A percentile compares a stretch with the other conserved stretches of the same genome.
Conservation (phyloP, 2,329 filamentous ascomycete species). For the Colletotrichum liriopes region DNA sequence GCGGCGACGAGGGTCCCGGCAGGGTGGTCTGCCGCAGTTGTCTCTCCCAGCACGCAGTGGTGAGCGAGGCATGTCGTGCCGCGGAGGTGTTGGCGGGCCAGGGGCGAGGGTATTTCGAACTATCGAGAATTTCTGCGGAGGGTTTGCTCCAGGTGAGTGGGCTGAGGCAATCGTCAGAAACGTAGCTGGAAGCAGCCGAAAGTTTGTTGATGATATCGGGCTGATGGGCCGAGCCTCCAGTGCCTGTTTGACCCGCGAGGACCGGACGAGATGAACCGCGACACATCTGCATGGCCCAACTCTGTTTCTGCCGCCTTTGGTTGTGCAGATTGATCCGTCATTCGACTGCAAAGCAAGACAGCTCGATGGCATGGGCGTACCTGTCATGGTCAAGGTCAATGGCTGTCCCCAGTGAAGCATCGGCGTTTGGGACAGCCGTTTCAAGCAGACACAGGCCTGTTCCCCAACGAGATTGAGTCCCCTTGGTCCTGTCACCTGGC, state of each 20-base stretch:
- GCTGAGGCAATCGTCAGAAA: slow-evolving; percentile 8
- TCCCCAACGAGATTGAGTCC: slow-evolving; percentile 35
- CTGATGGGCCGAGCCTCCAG: neutral
- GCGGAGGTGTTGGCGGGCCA: slow-evolving; percentile 15
- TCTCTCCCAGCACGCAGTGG: neutral
- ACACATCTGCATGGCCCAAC: neutral
- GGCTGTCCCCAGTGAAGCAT: slow-evolving; percentile 8
- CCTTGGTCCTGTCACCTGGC: slow-evolving; percentile 18
- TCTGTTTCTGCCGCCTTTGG: neutral
- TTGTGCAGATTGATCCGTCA: neutral
- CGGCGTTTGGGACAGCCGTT: slow-evolving; percentile 35
- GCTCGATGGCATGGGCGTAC: neutral
- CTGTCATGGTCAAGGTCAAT: neutral
- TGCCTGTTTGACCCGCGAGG: neutral
- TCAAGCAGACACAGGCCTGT: slow-evolving; percentile 35
- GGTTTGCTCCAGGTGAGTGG: slow-evolving; percentile 30
- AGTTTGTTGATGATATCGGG: slow-evolving; percentile 27
- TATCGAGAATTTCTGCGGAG: slow-evolving; percentile 21
- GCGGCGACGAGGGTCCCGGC: neutral
- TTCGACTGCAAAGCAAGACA: neutral
- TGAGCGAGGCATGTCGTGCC: neutral
- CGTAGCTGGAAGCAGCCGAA: slow-evolving; percentile 37
- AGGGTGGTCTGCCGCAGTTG: neutral
- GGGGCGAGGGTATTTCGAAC: slow-evolving; percentile 24
- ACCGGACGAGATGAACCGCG: slow-evolving; percentile 11